phyloP scores from a whole-genome alignment of 495 filamentous ascomycete species.

The Penicillium paradoxum region DNA sequence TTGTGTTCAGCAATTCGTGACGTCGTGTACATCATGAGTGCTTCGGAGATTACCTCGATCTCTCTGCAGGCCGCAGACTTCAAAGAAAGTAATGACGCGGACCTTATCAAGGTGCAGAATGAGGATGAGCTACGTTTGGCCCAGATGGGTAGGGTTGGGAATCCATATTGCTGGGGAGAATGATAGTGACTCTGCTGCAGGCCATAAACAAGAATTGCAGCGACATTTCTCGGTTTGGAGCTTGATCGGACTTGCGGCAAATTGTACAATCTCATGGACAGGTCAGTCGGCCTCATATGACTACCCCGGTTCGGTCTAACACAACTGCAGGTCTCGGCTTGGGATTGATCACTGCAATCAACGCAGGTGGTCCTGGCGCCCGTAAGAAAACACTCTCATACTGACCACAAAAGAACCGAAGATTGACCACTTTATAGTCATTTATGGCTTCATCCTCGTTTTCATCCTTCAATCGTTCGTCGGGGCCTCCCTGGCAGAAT shows the following conservation, averaged over 20 bases:
- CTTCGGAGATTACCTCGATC: constrained; percentile 1
- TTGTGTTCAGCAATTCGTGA: background rate
- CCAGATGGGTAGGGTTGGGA: constrained; percentile 34
- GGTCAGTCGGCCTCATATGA: constrained; percentile 12
- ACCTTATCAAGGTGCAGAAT: constrained; percentile 22
- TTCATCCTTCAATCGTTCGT: constrained; percentile 48
- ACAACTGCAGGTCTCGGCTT: constrained; percentile 27
- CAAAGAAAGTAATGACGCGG: background rate
- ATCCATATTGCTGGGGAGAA: background rate
- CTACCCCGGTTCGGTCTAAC: background rate
- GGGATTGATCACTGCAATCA: constrained; percentile 35
- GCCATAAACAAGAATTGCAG: constrained; percentile 38
- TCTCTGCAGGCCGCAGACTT: background rate
- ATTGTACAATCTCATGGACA: constrained; percentile 41
- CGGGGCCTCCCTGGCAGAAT: constrained; percentile 50
- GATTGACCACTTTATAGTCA: constrained; percentile 17
- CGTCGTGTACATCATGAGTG: constrained; percentile 3
- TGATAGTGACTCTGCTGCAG: constrained; percentile 11
- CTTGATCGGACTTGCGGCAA: constrained; percentile 37
- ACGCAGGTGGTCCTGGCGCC: constrained; percentile 38
- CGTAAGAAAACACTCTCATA: constrained; percentile 13
- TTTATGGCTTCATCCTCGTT: constrained; percentile 42
- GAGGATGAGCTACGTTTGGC: constrained; percentile 38
- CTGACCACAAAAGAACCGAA: background rate
- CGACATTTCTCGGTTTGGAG: constrained; percentile 39